Evolutionary conservation across 495 filamentous ascomycete genomes (phyloP), one percentile per base, ranked within the genome.

Genomic region (Hypoxylon intermedium): DNA sequence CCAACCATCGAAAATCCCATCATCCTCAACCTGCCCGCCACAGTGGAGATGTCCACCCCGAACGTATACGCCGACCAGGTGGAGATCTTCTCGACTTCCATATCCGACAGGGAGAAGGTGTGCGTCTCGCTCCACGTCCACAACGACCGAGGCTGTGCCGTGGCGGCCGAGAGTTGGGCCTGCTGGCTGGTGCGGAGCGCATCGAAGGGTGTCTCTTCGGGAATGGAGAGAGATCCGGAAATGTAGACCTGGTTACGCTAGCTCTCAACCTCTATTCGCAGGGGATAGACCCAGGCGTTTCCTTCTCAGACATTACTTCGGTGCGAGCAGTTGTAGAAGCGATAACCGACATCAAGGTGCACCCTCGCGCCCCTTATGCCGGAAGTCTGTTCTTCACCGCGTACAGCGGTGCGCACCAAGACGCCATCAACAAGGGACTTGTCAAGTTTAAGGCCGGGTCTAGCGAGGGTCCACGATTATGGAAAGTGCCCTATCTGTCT

Each of bases 381-480:
- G 94, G 92, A 33, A 87, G 89, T 67, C 81, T 97, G 53, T 93
- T 97, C 38, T 88, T 92, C 34, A 93, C 87, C 71, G 90, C 91
- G n/a, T 96, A 96, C 78, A 90, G 87, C 67, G 92, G 93, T 41
- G 92, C 89, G 23, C 93, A 97, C 72, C 93, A 98, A 77, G 94
- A 98, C 67, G 94, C 94, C 31, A 97, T 98, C 77, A 96, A 96
- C 79, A 98, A 98, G 78, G 93, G 94, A 11, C 97, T 98, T 79
- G 82, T 87, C n/a, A n/a, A n/a, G n/a, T n/a, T n/a, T n/a, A n/a
- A 77, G 0, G 82, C 79, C 30, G 80, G 82, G 46, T 77, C 74
- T 5, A 77, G 85, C 50, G 84, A 92, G 18, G 82, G 85, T 51
- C 71, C 81, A n/a, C n/a, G n/a, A n/a, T n/a, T n/a, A 43, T 87